Percentiles rank a stretch among this genome's conserved stretches.
These are phyloP conservation scores for Dendrocalamus sinicus DNA, from an alignment of 176 grass and related monocot genomes.

Conservation along the genomic window DNA sequence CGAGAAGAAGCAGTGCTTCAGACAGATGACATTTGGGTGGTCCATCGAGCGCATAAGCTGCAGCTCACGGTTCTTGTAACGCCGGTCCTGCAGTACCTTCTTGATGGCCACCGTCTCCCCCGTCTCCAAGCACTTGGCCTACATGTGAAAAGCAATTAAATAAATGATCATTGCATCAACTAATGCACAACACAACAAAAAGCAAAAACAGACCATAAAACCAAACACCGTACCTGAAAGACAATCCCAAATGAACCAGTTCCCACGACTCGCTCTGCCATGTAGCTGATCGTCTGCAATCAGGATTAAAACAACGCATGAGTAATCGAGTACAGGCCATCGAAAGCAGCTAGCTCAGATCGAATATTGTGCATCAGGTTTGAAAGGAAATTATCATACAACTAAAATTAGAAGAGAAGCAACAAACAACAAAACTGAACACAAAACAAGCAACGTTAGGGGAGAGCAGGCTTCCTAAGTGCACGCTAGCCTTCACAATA, in stretches of 20 bases:
- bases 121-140: constrained; percentile 97
- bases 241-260: constrained; percentile 86
- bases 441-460: background rate
- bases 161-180: background rate
- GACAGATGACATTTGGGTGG: constrained; percentile 83
- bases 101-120: constrained; percentile 92
- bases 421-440: background rate
- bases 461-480: background rate
- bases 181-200: background rate
- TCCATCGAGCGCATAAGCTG: constrained; percentile 97
- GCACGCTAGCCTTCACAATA: background rate
- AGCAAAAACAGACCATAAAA: background rate
- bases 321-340: background rate
- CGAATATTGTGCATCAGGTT: background rate
- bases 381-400: background rate
- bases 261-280: constrained; percentile 77
- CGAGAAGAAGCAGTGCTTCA: constrained; percentile 99
- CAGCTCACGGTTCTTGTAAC: constrained; percentile 97
- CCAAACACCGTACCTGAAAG: constrained; percentile 60
- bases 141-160: constrained; percentile 21
- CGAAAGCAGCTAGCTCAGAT: background rate
- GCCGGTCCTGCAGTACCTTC: constrained; percentile 90
- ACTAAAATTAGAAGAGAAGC: background rate
- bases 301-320: background rate
- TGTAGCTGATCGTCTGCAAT: constrained; percentile 78